Evolutionary conservation across 2,329 filamentous ascomycete species (phyloP), one percentile per base, ranked within the genome.

Genomic region (Orbilia quercus): DNA sequence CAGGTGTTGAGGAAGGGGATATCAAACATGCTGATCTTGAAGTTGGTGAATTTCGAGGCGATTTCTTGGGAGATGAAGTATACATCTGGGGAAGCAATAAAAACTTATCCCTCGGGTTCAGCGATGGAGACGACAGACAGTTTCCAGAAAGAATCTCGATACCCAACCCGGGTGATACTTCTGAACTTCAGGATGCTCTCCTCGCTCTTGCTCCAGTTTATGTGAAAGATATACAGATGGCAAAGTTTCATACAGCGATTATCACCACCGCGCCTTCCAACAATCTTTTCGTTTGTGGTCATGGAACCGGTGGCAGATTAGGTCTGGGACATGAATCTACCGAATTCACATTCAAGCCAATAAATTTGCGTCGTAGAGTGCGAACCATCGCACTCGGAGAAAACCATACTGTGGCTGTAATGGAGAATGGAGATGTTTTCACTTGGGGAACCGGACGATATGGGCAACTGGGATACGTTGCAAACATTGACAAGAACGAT

Each of bases 61-160:
- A 34, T 78, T 80, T 23, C 80, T 79, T 76, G 20, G 94, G 92
- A 7, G 91, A 96, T 78, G 95, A 99, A 79, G 83, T 97, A 0
- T 98, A 92, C 78, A 90, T 92, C 0, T 97, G 98, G 81, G 95
- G 95, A 54, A 98, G 93, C 81, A 99, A 97, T 81, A 96, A 95
- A 79, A 99, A 99, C 77, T 82, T 96, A 7, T 95, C 91, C 0
- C 85, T 99, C 20, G 95, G 95, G 0, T 89, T 98, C 72, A 93
- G 93, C n/a, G 93, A 99, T 79, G 90, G 96, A 78, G 92, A 97
- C 79, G 94, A 99, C 79, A 88, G 95, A 1, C 93, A 98, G 75
- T 96, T 90, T 78, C 95, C 95, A 0, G 95, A 98, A 80, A 90
- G 92, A 7, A 88, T 97, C 9, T 83, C 85, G 31, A 81, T 98